A percentile compares a stretch with the other conserved stretches of the same genome.
Evolutionary conservation across 192 early-diverging fungal genomes (phyloP).

Genomic region (Pilobolus umbonatus): DNA sequence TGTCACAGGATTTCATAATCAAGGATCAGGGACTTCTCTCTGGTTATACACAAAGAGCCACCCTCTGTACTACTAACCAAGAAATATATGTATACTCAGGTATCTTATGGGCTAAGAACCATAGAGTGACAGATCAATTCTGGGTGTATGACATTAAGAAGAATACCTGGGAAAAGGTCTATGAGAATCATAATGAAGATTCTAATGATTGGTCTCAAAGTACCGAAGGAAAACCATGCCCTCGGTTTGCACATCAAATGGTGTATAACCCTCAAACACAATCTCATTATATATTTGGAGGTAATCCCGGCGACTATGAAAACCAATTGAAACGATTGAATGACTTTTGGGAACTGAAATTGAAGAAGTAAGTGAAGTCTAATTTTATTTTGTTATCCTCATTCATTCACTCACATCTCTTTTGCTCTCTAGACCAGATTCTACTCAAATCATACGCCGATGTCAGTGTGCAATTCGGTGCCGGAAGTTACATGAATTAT

Average conservation of each 20-base stretch:
- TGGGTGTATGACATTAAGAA: conserved; percentile 65
- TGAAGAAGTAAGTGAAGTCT: conserved; percentile 54
- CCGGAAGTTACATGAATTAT: conserved; percentile 72
- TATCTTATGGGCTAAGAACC: conserved; percentile 53
- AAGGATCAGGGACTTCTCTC: conserved; percentile 73
- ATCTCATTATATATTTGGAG: conserved; percentile 88
- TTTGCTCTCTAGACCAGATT: conserved; percentile 43
- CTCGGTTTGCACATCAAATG: conserved; percentile 88
- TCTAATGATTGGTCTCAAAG: conserved; percentile 19
- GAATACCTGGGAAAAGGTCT: conserved; percentile 61
- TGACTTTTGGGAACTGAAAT: conserved; percentile 78
- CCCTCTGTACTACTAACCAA: conserved; percentile 66
- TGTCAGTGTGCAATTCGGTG: conserved; percentile 74
- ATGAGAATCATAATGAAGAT: conserved; percentile 51
- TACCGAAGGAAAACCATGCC: conserved; percentile 56
- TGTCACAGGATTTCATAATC: conserved; percentile 67
- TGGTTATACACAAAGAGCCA: conserved; percentile 79
- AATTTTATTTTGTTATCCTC: not conserved
- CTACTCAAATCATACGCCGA: conserved; percentile 66
- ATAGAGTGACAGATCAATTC: conserved; percentile 68
- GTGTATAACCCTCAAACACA: conserved; percentile 73
- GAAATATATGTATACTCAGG: conserved; percentile 86
- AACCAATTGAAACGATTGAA: conserved; percentile 63
- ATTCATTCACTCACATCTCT: not conserved
- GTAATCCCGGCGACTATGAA: conserved; percentile 77